Conservation (phyloP, 108 stramenopile genomes). For the Skeletonema tropicum region DNA sequence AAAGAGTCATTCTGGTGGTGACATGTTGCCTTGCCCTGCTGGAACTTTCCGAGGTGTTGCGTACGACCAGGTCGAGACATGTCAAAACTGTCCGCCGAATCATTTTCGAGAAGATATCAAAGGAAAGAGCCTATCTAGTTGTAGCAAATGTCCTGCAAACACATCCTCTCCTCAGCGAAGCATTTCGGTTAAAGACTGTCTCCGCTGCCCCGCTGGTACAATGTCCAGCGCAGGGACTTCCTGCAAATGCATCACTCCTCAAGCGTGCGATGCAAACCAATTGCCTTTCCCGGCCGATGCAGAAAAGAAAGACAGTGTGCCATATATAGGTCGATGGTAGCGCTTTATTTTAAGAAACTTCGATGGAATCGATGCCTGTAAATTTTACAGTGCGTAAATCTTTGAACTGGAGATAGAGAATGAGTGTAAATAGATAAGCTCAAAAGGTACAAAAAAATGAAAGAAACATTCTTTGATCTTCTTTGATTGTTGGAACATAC, state of each 20-base stretch:
- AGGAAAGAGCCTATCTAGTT: conserved; percentile 48
- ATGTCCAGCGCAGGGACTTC: conserved; percentile 39
- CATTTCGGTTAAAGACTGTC: conserved; percentile 33
- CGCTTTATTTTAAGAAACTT: background rate
- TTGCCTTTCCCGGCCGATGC: conserved; percentile 51
- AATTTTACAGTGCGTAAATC: conserved; percentile 35
- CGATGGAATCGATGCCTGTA: conserved; percentile 13
- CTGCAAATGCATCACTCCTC: conserved; percentile 49
- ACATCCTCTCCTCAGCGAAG: conserved; percentile 35
- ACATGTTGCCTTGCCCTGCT: conserved; percentile 61
- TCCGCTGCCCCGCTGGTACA: conserved; percentile 52
- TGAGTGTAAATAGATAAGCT: background rate
- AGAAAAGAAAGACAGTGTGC: conserved; percentile 45
- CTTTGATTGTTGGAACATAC: too few relatives aligned
- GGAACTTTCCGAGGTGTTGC: conserved; percentile 65
- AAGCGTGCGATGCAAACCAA: conserved; percentile 36
- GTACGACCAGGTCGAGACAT: conserved; percentile 52
- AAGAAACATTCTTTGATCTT: background rate
- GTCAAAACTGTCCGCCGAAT: conserved; percentile 58
- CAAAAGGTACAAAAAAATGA: background rate
- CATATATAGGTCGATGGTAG: conserved; percentile 31
- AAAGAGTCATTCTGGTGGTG: conserved; percentile 33
- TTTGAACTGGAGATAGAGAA: conserved; percentile 17
- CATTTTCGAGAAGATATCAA: conserved; percentile 52
- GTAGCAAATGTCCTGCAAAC: conserved; percentile 55